phyloP scores from a whole-genome alignment of 2,329 filamentous ascomycete species.

The Berkeleyomyces rouxiae region DNA sequence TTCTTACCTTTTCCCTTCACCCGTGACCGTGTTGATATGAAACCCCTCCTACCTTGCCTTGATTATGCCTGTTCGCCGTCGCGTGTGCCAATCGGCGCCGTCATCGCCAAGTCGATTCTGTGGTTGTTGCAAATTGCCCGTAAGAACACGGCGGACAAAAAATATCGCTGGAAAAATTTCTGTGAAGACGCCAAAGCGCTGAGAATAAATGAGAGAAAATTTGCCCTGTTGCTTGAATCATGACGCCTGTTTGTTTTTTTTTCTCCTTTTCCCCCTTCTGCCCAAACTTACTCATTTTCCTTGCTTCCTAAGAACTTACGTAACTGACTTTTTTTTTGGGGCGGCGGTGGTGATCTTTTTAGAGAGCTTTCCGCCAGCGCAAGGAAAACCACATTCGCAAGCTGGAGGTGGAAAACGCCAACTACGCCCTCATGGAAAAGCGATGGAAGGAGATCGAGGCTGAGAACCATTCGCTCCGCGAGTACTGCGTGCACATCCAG shows the following conservation, averaged over 20 bases:
- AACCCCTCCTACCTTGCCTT: not conserved
- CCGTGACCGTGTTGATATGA: not conserved
- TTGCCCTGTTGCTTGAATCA: not conserved
- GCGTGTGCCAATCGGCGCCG: no score
- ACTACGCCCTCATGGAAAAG: conserved; percentile 58
- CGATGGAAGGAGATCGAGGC: conserved; percentile 64
- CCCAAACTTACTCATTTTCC: conserved; percentile 4
- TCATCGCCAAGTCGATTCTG: no score
- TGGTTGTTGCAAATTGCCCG: no score
- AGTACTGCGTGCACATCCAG: conserved; percentile 86
- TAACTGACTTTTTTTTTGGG: conserved; percentile 18
- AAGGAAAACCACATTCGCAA: conserved; percentile 99
- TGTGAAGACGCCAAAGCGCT: not conserved
- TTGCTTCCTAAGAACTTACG: conserved; percentile 13
- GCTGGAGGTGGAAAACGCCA: conserved; percentile 81
- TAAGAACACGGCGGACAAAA: not conserved
- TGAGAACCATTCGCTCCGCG: conserved; percentile 79
- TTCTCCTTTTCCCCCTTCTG: conserved; percentile 15
- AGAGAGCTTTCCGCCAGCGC: conserved; percentile 93
- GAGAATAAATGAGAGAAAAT: not conserved
- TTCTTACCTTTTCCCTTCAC: not conserved
- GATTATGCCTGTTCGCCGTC: not conserved
- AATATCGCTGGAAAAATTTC: not conserved
- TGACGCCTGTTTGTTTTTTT: conserved; percentile 17
- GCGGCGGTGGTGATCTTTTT: conserved; percentile 7